phyloP scores from a whole-genome alignment of 75 land plant species.

The Larix kaempferi region DNA sequence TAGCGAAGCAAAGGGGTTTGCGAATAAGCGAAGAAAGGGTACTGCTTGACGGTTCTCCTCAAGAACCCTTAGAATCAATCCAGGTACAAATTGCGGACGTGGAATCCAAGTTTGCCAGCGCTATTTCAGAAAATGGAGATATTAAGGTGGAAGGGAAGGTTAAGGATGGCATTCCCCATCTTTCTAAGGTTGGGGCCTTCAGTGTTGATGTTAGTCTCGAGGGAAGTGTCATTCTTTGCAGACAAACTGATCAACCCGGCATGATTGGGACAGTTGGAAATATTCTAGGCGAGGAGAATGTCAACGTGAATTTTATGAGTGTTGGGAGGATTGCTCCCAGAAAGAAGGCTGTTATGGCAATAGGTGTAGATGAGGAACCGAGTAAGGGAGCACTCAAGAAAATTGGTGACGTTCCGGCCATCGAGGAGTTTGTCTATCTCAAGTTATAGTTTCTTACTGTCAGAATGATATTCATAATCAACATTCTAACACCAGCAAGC shows the following conservation, averaged over 20 bases:
- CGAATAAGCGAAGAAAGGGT: conserved; percentile 71
- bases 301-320: conserved; percentile 75
- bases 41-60: conserved; percentile 45
- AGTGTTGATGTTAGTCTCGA: conserved; percentile 72
- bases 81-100: conserved; percentile 47
- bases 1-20: conserved; percentile 80
- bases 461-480: not conserved
- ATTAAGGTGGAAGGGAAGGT: conserved; percentile 56
- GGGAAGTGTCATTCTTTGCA: conserved; percentile 60
- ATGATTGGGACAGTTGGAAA: conserved; percentile 67
- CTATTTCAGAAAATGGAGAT: conserved; percentile 50
- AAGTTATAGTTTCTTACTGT: conserved; percentile 27
- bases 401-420: conserved; percentile 54
- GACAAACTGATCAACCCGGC: conserved; percentile 81
- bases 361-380: conserved; percentile 77
- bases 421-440: conserved; percentile 67
- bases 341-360: conserved; percentile 67
- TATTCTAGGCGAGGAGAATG: conserved; percentile 57
- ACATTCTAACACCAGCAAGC: conserved; percentile 2
- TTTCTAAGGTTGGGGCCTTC: conserved; percentile 54
- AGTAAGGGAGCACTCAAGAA: conserved; percentile 40
- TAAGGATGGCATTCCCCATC: conserved; percentile 60
- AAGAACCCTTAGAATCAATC: conserved; percentile 49
- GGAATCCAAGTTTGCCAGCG: conserved; percentile 61
- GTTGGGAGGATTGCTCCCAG: conserved; percentile 56